Evolutionary conservation across 108 stramenopile species (phyloP), one percentile per base, ranked within the genome.

Genomic region (Cyclotella sp.): DNA sequence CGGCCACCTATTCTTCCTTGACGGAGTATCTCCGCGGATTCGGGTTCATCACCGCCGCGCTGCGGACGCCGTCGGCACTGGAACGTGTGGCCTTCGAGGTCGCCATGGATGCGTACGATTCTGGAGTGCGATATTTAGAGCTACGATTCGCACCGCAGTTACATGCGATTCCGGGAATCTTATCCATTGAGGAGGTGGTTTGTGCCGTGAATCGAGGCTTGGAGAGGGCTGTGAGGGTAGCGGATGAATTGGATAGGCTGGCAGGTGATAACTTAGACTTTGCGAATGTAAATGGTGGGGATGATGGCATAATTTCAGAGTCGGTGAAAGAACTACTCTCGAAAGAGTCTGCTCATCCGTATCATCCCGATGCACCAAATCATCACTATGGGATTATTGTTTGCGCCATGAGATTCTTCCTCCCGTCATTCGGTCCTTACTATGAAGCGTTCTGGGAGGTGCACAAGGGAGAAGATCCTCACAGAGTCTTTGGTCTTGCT

Each of bases 331-430:
- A 62, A 60, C 14, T 76, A 24, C 40, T 55, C 10, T 29, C 54
- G 16, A 59, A 60, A 68, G 65, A 54, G 47, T 34, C 34, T 40
- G 40, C 44, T 22, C 72, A 73, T 41, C 72, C 79, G 15, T 80
- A 80, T 30, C 54, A 73, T 73, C 71, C 79, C 5, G 72, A 80
- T 0, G 79, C 79, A n/a, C 79, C 79, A 22, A 63, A 70, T 21
- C 79, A 80, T 68, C 72, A 73, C 42, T 80, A 73, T 29, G 79
- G 79, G 44, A 68, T 80, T 0, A 80, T 80, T 47, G 72, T 63
- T 6, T 80, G 79, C 21, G 79, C 79, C 13, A 80, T 80, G 79
- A 66, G 79, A 61, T 73, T 72, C 58, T 80, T 80, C 43, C 24
- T 73, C 16, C 79, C 79, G 15, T 22, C 28, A 12, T 80, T 80